A percentile compares a stretch with the other conserved stretches of the same genome.
Conservation (phyloP, 202 grass and related monocot species). For the Schoenoplectus triqueter region DNA sequence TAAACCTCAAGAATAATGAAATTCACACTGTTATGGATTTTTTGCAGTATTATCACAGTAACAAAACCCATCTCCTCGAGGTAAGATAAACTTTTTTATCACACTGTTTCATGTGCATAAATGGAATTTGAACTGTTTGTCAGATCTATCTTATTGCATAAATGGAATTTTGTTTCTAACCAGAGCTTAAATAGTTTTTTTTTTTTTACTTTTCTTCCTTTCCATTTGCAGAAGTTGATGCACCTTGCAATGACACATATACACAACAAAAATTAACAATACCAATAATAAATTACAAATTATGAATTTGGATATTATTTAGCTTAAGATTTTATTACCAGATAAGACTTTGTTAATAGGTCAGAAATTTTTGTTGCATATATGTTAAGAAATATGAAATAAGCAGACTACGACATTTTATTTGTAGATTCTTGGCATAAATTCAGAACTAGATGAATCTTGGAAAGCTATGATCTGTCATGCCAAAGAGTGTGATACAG, state of each 20-base stretch:
- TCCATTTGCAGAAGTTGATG: not conserved
- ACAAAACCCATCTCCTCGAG: not conserved
- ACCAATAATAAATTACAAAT: not conserved
- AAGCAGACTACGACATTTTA: not conserved
- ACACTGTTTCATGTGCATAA: not conserved
- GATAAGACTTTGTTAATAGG: not conserved
- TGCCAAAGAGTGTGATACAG: constrained; percentile 11
- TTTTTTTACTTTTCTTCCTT: not conserved
- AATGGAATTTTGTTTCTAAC: not conserved
- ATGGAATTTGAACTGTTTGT: no score
- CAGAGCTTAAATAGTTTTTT: not conserved
- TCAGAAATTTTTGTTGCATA: not conserved
- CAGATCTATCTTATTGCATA: not conserved
- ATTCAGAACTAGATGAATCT: not conserved
- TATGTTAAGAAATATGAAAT: not conserved
- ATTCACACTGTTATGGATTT: constrained; percentile 9
- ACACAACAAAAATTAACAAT: no score
- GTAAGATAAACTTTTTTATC: not conserved
- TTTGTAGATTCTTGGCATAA: constrained; percentile 19
- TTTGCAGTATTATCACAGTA: not conserved
- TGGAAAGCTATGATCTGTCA: constrained; percentile 18
- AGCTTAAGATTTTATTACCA: not conserved
- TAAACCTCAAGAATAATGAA: not conserved
- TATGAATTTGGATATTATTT: not conserved
- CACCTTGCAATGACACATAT: no score